phyloP scores from a whole-genome alignment of 2,329 filamentous ascomycete genomes.

The Sporothrix pseudoabietina region DNA sequence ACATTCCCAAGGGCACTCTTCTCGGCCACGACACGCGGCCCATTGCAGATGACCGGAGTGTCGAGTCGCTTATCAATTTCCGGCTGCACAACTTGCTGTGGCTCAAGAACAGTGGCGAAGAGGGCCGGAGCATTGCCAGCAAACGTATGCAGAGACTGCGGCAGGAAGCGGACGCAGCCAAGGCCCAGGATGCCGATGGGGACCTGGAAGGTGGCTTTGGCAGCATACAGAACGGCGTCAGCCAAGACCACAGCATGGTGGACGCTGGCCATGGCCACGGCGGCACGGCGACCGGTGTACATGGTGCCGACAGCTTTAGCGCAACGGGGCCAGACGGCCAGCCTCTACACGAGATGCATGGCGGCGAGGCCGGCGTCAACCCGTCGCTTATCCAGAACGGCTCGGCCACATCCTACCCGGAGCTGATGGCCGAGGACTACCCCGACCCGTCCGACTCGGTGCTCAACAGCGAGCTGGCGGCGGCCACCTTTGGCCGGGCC shows the following conservation, averaged over 20 bases:
- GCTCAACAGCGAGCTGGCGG: constrained; percentile 20
- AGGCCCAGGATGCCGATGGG: constrained; percentile 49
- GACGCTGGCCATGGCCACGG: neutral
- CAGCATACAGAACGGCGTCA: constrained; percentile 7
- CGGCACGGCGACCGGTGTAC: neutral
- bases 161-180: constrained; percentile 59
- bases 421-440: constrained; percentile 35
- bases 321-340: neutral
- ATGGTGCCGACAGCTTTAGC: neutral
- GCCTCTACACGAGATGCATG: neutral
- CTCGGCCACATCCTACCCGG: constrained; percentile 6
- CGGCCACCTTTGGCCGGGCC: constrained; percentile 56
- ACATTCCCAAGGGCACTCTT: constrained; percentile 82
- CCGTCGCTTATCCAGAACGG: constrained; percentile 21
- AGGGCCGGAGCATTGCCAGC: constrained; percentile 59
- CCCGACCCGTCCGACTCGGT: constrained; percentile 38
- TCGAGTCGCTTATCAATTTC: constrained; percentile 90
- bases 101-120: constrained; percentile 65
- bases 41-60: constrained; percentile 86
- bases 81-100: constrained; percentile 83
- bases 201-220: constrained; percentile 10
- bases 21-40: constrained; percentile 89
- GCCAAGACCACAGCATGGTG: neutral
- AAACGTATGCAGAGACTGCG: constrained; percentile 60
- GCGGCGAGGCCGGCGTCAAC: neutral